phyloP scores from a whole-genome alignment of 1,284 basidiomycete species.

The Cutaneotrichosporon sp. region DNA sequence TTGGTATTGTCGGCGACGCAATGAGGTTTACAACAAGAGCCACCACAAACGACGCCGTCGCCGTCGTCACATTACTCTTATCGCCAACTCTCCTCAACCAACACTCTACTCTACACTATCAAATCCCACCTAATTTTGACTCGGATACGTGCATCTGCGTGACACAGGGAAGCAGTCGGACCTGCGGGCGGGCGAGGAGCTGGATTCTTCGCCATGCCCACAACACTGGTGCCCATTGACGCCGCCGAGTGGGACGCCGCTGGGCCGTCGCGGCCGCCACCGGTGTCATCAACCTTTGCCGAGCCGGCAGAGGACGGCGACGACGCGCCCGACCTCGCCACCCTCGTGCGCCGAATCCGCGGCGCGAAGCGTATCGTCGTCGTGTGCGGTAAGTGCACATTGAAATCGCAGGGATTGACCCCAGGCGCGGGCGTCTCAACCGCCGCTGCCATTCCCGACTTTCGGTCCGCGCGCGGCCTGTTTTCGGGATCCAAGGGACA shows the following conservation, averaged over 20 bases:
- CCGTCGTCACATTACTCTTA: too few species aligned
- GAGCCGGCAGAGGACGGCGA: not conserved
- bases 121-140: too few species aligned
- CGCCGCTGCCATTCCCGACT: conserved; percentile 85
- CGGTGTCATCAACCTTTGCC: conserved; percentile 2
- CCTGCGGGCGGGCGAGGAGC: too few species aligned
- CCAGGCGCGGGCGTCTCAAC: conserved; percentile 87
- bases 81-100: too few species aligned
- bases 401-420: conserved; percentile 3
- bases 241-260: not conserved
- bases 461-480: conserved; percentile 74
- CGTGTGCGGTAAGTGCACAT: conserved; percentile 65
- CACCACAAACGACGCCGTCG: too few species aligned
- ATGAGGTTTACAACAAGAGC: too few species aligned
- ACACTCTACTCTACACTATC: too few species aligned
- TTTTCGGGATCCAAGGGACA: conserved; percentile 66
- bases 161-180: too few species aligned
- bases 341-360: conserved; percentile 53
- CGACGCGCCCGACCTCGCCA: conserved; percentile 10
- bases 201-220: not conserved
- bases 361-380: conserved; percentile 77
- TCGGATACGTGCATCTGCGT: too few species aligned
- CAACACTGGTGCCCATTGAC: conserved; percentile 6
- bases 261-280: conserved; percentile 1
- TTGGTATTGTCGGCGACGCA: too few species aligned